phyloP scores from a whole-genome alignment of 2,329 filamentous ascomycete genomes.

The Venturia carpophila region DNA sequence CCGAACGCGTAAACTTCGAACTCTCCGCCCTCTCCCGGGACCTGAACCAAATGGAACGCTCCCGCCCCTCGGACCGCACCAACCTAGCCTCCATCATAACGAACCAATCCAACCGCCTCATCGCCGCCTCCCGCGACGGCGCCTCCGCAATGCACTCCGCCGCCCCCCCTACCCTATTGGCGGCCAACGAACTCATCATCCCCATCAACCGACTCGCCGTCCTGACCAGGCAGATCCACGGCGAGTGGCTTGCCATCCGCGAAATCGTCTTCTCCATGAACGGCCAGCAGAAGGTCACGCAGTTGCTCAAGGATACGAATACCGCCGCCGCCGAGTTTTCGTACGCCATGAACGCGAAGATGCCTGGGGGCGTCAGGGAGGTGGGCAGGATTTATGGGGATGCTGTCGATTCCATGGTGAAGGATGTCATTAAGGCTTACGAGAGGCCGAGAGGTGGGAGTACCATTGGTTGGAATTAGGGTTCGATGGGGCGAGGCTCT shows the following conservation, averaged over 20 bases:
- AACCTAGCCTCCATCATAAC: not conserved
- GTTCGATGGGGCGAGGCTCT: no score
- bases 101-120: not conserved
- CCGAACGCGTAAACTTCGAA: not conserved
- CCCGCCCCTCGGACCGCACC: not conserved
- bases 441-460: not conserved
- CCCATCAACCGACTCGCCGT: not conserved
- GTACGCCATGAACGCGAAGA: not conserved
- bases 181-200: not conserved
- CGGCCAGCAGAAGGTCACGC: not conserved
- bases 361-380: not conserved
- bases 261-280: not conserved
- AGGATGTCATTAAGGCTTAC: not conserved
- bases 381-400: not conserved
- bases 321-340: not conserved
- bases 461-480: not conserved
- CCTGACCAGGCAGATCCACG: not conserved
- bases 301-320: not conserved
- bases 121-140: not conserved
- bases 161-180: not conserved
- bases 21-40: not conserved
- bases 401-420: not conserved
- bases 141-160: not conserved
- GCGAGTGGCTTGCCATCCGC: not conserved
- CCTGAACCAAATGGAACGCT: not conserved